phyloP scores from a whole-genome alignment of 371 early-diverging fungal species.

The Conidiobolus incongruus region DNA sequence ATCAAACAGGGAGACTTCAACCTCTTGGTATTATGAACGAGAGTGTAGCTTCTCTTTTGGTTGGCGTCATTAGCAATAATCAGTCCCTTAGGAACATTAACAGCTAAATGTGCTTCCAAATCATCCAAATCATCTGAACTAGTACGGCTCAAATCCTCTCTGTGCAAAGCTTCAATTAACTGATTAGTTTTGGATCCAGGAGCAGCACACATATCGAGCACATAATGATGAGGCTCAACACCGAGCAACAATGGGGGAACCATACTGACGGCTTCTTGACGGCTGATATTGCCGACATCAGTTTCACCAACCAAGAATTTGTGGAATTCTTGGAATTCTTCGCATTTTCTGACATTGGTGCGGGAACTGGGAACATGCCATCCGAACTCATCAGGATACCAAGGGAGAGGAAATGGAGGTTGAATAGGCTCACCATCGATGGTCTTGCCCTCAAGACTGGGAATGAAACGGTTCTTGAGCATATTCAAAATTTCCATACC shows the following conservation, averaged over 20 bases:
- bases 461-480: slow-evolving; percentile 24
- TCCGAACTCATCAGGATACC: slow-evolving; percentile 81
- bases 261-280: slow-evolving; percentile 98
- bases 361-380: slow-evolving; percentile 64
- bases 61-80: slow-evolving; percentile 97
- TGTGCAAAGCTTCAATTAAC: slow-evolving; percentile 79
- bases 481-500: slow-evolving; percentile 25
- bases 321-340: slow-evolving; percentile 60
- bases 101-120: background rate
- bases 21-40: slow-evolving; percentile 88
- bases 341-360: slow-evolving; percentile 40
- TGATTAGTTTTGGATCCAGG: slow-evolving; percentile 83
- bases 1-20: slow-evolving; percentile 76
- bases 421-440: slow-evolving; percentile 45
- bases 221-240: slow-evolving; percentile 67
- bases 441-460: slow-evolving; percentile 20
- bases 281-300: slow-evolving; percentile 84
- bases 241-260: slow-evolving; percentile 90
- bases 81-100: slow-evolving; percentile 25
- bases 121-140: slow-evolving; percentile 21
- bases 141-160: slow-evolving; percentile 27
- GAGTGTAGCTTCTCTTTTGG: slow-evolving; percentile 72
- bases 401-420: slow-evolving; percentile 54
- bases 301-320: slow-evolving; percentile 85
- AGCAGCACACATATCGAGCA: slow-evolving; percentile 83